Evolutionary conservation across 768 basidiomycete species (phyloP), one percentile per base, ranked within the genome.

Genomic region (Pleurotus tuber-regium): DNA sequence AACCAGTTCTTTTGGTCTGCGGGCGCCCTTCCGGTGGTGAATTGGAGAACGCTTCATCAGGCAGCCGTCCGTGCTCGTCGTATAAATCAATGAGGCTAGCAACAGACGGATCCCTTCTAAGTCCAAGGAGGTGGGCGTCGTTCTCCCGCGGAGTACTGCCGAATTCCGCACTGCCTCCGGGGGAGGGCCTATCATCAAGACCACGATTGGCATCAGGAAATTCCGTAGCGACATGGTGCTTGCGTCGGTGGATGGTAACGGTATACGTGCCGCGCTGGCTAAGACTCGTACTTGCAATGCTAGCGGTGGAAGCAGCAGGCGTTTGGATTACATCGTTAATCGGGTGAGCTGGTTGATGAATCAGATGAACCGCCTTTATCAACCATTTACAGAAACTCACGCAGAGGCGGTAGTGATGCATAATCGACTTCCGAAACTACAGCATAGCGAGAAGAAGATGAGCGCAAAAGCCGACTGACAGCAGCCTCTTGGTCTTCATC

Each of bases 51-150:
- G 79, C 79, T 30, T 76, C 65, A 3, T 75, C 70, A 12, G 82
- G 73, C 23, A 91, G 71, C 46, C 77, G 75, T 14, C 89, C 89
- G 50, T 86, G 71, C 3, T 87, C 81, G 58, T 90, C 88, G 57
- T 90, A 92, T 55, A 89, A 70, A 50, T 82, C 76, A 29, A 91
- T 68, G 19, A 92, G 69, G 57, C 85, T 90, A 11, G 76, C 85
- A 24, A 92, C 86, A 18, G 89, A 91, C 2, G 89, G 88, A 54
- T 92, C 88, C 23, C 83, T 82, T 38, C 84, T 83, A 40, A 92
- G 74, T 18, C 77, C 69, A 10, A 78, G 66, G 8, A 86, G 69
- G 24, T 86, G 79, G 54, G 70, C 75, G 54, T 71, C 66, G 49
- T 57, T 53, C 33, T 28, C 44, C 54, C 59, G 49, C 38, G 55